Evolutionary conservation across 345 rosid genomes (phyloP).

Genomic region (Hibiscus tridactylites): DNA sequence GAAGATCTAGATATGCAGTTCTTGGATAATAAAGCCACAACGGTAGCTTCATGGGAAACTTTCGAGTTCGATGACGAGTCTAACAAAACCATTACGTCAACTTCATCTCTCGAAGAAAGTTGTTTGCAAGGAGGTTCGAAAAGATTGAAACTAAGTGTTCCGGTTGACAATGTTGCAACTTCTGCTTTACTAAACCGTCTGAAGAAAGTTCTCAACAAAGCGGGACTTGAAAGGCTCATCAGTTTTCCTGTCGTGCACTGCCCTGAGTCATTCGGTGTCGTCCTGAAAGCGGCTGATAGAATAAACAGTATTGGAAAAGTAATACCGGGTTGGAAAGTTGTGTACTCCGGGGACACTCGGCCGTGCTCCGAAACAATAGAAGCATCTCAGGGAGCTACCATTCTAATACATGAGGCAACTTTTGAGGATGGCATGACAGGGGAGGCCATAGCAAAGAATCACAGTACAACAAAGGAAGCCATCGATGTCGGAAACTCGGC

Average conservation of each 20-base stretch:
- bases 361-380: conserved; percentile 68
- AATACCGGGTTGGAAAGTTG: conserved; percentile 91
- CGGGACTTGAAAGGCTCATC: conserved; percentile 49
- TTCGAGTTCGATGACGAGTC: conserved; percentile 26
- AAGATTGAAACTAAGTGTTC: neutral
- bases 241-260: conserved; percentile 96
- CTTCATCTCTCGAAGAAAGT: conserved; percentile 31
- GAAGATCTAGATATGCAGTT: conserved; percentile 90
- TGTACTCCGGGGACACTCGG: conserved; percentile 91
- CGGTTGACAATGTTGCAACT: conserved; percentile 30
- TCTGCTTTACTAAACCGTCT: conserved; percentile 37
- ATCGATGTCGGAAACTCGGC: conserved; percentile 61
- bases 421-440: conserved; percentile 86
- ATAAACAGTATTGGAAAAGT: conserved; percentile 48
- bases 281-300: conserved; percentile 62
- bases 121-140: conserved; percentile 43
- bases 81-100: neutral
- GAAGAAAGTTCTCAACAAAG: conserved; percentile 51
- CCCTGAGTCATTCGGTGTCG: conserved; percentile 78
- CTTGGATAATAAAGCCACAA: conserved; percentile 73
- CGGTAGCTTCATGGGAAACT: conserved; percentile 47
- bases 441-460: conserved; percentile 83
- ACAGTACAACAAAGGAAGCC: conserved; percentile 95
- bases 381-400: conserved; percentile 71
- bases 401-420: conserved; percentile 95